These are phyloP conservation scores for Plasmodium inui DNA, from an alignment of 169 alveolate genomes.

Conservation along the genomic window DNA sequence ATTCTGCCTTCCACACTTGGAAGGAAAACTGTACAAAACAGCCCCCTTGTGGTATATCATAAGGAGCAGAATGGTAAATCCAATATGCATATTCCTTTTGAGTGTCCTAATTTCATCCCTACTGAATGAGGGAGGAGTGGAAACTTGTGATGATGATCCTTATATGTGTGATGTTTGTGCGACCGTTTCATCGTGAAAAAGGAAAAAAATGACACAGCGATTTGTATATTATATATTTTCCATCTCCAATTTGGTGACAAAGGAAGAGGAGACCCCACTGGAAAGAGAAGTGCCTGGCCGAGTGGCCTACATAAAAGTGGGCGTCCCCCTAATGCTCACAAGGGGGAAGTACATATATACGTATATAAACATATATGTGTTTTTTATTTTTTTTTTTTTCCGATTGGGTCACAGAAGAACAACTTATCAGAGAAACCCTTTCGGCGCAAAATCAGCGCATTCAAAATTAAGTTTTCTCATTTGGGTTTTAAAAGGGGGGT, in stretches of 20 bases:
- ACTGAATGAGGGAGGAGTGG: neutral
- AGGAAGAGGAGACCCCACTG: neutral
- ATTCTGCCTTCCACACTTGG: neutral
- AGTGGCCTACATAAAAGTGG: neutral
- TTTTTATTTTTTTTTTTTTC: neutral
- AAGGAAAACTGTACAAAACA: neutral
- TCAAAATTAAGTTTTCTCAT: neutral
- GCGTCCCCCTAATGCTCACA: neutral
- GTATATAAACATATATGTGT: neutral
- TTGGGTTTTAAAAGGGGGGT: neutral
- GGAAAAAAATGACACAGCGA: neutral
- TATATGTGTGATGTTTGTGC: neutral
- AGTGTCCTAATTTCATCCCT: neutral
- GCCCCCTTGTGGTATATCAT: neutral
- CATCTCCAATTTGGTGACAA: neutral
- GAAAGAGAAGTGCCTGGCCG: neutral
- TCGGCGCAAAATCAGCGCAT: neutral
- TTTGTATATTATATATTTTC: neutral
- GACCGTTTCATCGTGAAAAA: neutral
- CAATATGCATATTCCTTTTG: constrained; percentile 6
- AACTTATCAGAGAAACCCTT: neutral
- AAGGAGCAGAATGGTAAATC: neutral
- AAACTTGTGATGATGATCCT: neutral
- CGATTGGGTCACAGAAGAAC: neutral
- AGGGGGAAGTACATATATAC: neutral